phyloP scores from a whole-genome alignment of 2,329 filamentous ascomycete genomes.

The Calonectria pteridis region DNA sequence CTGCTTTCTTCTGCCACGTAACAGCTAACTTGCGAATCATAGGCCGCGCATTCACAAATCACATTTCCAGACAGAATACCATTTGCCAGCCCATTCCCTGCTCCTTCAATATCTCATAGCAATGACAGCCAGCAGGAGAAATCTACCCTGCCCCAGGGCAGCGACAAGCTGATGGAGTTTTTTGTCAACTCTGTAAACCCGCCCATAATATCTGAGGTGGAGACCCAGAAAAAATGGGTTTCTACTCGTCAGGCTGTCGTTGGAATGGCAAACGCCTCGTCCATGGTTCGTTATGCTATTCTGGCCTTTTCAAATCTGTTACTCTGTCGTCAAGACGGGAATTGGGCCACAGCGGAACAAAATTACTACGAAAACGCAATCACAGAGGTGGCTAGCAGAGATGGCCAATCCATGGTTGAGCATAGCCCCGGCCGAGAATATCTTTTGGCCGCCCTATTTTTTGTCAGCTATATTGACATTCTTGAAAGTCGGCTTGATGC shows the following conservation, averaged over 20 bases:
- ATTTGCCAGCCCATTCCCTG: constrained; percentile 35
- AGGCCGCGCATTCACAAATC: constrained; percentile 41
- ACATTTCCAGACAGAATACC: constrained; percentile 40
- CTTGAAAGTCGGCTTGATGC: constrained; percentile 56
- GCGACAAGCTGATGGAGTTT: constrained; percentile 57
- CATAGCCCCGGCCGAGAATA: constrained; percentile 53
- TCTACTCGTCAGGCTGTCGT: constrained; percentile 62
- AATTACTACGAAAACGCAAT: constrained; percentile 54
- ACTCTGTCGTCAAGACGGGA: constrained; percentile 51
- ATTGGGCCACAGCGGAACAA: constrained; percentile 48
- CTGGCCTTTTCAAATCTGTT: constrained; percentile 64
- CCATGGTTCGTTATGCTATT: constrained; percentile 62
- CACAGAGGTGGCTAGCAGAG: constrained; percentile 48
- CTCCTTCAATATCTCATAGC: constrained; percentile 37
- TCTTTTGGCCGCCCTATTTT: constrained; percentile 64
- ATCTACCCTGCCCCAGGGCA: constrained; percentile 17
- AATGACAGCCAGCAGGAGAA: constrained; percentile 32
- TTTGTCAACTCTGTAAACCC: constrained; percentile 63
- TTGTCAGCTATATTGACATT: constrained; percentile 66
- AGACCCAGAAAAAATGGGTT: constrained; percentile 65
- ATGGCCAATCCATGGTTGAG: constrained; percentile 38
- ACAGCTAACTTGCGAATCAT: background rate
- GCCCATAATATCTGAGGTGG: constrained; percentile 65
- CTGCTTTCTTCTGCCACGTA: background rate
- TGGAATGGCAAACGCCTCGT: constrained; percentile 59